These are phyloP conservation scores for Solanum hybrid DNA, from an alignment of 305 asterid species.

Conservation along the genomic window DNA sequence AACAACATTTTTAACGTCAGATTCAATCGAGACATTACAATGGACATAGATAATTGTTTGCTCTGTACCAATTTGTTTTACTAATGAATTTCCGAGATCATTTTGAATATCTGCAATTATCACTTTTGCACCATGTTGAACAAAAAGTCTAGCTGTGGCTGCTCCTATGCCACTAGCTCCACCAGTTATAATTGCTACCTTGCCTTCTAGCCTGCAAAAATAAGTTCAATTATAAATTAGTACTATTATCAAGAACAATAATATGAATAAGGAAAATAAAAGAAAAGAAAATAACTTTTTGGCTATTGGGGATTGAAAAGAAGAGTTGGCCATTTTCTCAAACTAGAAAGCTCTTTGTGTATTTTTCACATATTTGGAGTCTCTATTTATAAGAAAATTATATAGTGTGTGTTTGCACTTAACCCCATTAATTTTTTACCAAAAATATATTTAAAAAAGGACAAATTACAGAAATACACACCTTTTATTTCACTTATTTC, in stretches of 20 bases:
- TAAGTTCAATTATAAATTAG: not conserved
- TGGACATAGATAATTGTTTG: not conserved
- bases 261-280: not conserved
- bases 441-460: too few relatives aligned
- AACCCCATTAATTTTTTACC: too few relatives aligned
- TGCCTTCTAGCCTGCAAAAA: conserved; percentile 7
- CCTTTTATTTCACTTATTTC: too few relatives aligned
- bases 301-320: too few relatives aligned
- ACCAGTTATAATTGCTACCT: conserved; percentile 20
- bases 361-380: too few relatives aligned
- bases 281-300: too few relatives aligned
- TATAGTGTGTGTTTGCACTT: too few relatives aligned
- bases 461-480: too few relatives aligned
- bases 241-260: not conserved
- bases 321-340: too few relatives aligned
- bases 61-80: not conserved
- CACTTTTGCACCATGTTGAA: conserved; percentile 15
- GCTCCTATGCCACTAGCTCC: conserved; percentile 19
- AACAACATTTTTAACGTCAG: not conserved
- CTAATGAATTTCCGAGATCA: not conserved
- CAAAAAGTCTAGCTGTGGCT: conserved; percentile 1
- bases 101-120: conserved; percentile 11
- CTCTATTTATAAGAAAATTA: too few relatives aligned
- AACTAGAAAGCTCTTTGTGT: too few relatives aligned
- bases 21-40: conserved; percentile 2